Evolutionary conservation across 768 basidiomycete species (phyloP).

Genomic region (Pleurotus cornucopiae): DNA sequence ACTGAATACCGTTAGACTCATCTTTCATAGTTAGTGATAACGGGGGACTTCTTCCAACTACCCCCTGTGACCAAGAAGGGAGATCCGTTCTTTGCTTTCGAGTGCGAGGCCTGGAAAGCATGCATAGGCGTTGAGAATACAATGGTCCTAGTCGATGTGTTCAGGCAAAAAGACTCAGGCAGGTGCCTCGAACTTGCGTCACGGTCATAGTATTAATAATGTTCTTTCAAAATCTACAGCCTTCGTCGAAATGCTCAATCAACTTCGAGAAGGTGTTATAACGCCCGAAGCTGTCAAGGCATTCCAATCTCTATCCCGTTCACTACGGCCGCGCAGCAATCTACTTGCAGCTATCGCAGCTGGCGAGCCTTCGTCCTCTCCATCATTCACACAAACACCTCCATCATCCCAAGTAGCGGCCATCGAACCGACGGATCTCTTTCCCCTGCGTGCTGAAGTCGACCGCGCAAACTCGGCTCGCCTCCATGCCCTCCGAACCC

Average conservation of each 20-base stretch:
- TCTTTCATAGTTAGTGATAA: slow-evolving; percentile 53
- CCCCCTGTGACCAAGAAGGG: slow-evolving; percentile 63
- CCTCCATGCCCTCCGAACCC: slow-evolving; percentile 41
- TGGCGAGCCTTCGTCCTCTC: slow-evolving; percentile 12
- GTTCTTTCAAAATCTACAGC: slow-evolving; percentile 26
- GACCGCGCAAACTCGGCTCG: slow-evolving; percentile 57
- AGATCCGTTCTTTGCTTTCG: slow-evolving; percentile 65
- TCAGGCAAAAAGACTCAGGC: slow-evolving; percentile 72
- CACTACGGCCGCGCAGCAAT: slow-evolving; percentile 8
- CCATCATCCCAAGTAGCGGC: slow-evolving; percentile 12
- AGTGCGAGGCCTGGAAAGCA: slow-evolving; percentile 60
- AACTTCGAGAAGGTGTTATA: slow-evolving; percentile 57
- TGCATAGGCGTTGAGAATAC: slow-evolving; percentile 45
- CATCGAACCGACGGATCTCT: slow-evolving; percentile 48
- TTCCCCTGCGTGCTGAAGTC: slow-evolving; percentile 67
- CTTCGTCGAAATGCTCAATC: slow-evolving; percentile 72
- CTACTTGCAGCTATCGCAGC: not conserved
- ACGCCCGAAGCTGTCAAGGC: slow-evolving; percentile 21
- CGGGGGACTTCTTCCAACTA: slow-evolving; percentile 84
- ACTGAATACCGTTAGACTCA: not conserved
- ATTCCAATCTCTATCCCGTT: slow-evolving; percentile 13
- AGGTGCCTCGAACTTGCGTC: slow-evolving; percentile 14
- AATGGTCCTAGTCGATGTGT: slow-evolving; percentile 67
- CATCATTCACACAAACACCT: not conserved
- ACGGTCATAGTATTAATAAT: too few relatives aligned